Percentiles rank a stretch among this genome's conserved stretches.
These are phyloP conservation scores for Neocucurbitaria cava DNA, from an alignment of 2,329 filamentous ascomycete species.

Conservation along the genomic window DNA sequence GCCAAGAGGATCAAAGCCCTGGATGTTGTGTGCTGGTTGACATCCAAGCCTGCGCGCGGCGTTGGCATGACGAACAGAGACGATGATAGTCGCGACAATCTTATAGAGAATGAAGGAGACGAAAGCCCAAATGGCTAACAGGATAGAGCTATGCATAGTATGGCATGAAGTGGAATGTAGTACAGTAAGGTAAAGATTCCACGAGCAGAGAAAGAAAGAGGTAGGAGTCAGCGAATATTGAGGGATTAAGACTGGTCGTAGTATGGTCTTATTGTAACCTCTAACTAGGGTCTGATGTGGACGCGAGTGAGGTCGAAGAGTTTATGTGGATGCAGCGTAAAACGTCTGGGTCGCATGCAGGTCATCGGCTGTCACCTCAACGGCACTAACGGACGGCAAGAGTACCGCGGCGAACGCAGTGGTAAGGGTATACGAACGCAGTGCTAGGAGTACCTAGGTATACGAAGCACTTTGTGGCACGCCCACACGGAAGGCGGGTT, in stretches of 20 bases:
- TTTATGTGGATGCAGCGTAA: not conserved
- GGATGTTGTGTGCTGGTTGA: constrained; percentile 47
- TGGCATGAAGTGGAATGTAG: not conserved
- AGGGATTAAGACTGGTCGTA: not conserved
- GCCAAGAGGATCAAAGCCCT: constrained; percentile 59
- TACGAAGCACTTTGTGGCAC: no score
- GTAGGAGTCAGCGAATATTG: no score
- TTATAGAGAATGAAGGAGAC: constrained; percentile 42
- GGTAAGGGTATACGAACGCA: no score
- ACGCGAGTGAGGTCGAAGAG: not conserved
- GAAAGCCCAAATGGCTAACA: constrained; percentile 38
- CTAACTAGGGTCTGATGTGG: not conserved
- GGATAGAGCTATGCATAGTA: constrained; percentile 37
- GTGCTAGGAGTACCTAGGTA: no score
- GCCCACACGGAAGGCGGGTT: not conserved
- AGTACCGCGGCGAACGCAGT: no score
- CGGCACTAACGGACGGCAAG: not conserved
- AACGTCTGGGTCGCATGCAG: not conserved
- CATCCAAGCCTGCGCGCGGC: constrained; percentile 52
- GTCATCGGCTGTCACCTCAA: not conserved
- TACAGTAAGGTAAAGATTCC: not conserved
- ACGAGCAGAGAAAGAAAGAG: not conserved
- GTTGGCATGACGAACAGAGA: constrained; percentile 41
- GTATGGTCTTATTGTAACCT: not conserved
- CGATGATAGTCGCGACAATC: constrained; percentile 32